phyloP scores from a whole-genome alignment of 164 flowering plant genomes.

The grape (Vitis vinifera) region DNA sequence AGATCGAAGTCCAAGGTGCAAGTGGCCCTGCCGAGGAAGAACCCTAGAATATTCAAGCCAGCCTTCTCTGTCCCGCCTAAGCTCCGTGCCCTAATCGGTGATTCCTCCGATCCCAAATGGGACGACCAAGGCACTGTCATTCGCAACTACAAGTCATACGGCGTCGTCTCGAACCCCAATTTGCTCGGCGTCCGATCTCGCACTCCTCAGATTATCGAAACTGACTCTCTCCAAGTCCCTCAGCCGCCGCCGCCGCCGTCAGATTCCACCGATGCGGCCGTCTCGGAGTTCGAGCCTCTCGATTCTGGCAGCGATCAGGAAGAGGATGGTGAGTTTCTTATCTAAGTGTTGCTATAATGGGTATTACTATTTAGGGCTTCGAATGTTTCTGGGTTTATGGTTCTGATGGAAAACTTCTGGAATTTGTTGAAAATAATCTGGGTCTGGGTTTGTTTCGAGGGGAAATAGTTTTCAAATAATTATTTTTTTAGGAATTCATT shows the following conservation, averaged over 20 bases:
- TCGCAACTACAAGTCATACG: slow-evolving; percentile 77
- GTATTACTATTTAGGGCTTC: background rate
- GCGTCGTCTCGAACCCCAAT: slow-evolving; percentile 89
- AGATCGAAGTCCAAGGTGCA: slow-evolving; percentile 62
- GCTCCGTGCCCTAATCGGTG: slow-evolving; percentile 51
- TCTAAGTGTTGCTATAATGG: background rate
- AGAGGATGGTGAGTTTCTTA: slow-evolving; percentile 70
- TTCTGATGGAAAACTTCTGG: too few species aligned
- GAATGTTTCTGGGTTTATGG: background rate
- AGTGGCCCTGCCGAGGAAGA: slow-evolving; percentile 73
- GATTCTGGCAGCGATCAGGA: slow-evolving; percentile 93
- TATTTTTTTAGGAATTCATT: too few species aligned
- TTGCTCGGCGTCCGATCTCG: slow-evolving; percentile 66
- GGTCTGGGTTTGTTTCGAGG: too few species aligned
- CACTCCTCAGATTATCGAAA: slow-evolving; percentile 54
- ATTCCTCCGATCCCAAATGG: slow-evolving; percentile 42
- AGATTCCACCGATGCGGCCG: slow-evolving; percentile 4
- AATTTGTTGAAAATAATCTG: too few species aligned
- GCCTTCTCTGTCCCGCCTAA: slow-evolving; percentile 85
- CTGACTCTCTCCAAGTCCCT: slow-evolving; percentile 62
- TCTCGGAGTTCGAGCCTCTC: slow-evolving; percentile 46
- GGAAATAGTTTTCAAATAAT: too few species aligned
- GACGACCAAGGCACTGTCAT: slow-evolving; percentile 68
- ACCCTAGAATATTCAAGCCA: slow-evolving; percentile 82
- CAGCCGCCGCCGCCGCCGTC: slow-evolving; percentile 17